A percentile compares a stretch with the other conserved stretches of the same genome.
Conservation (phyloP, 1,284 basidiomycete genomes). For the Tremellales sp. region DNA sequence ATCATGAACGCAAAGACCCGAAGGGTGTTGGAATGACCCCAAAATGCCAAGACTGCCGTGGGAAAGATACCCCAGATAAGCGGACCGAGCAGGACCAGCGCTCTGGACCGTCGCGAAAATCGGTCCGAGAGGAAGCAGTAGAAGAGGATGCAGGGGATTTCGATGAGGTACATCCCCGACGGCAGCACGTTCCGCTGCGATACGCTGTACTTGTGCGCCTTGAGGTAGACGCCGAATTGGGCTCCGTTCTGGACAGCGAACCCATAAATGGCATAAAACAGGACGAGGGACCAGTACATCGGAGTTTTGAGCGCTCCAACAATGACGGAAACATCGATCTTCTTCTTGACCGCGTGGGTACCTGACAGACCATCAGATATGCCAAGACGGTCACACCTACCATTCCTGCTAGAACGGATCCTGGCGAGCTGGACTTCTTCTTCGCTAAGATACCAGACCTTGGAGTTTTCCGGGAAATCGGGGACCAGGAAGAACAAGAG, state of each 20-base stretch:
- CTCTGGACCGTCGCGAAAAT: slow-evolving; percentile 3
- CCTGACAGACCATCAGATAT: background rate
- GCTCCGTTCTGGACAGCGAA: slow-evolving; percentile 13
- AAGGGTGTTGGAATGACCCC: slow-evolving; percentile 10
- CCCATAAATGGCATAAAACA: slow-evolving; percentile 15
- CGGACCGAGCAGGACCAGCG: slow-evolving; percentile 9
- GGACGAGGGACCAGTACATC: slow-evolving; percentile 17
- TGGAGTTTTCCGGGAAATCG: slow-evolving; percentile 22
- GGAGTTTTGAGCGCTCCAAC: slow-evolving; percentile 9
- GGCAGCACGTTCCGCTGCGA: slow-evolving; percentile 16
- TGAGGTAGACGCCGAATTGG: slow-evolving; percentile 15
- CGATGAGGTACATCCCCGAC: slow-evolving; percentile 14
- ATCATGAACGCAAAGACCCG: slow-evolving; percentile 21
- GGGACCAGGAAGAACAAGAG: slow-evolving; percentile 20
- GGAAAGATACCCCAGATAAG: slow-evolving; percentile 19
- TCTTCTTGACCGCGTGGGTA: slow-evolving; percentile 4
- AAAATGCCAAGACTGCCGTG: slow-evolving; percentile 18
- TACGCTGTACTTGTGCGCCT: slow-evolving; percentile 12
- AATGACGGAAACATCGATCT: slow-evolving; percentile 6
- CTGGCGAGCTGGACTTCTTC: slow-evolving; percentile 14
- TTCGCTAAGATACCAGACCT: slow-evolving; percentile 23
- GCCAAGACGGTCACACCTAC: slow-evolving; percentile 1
- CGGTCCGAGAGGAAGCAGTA: slow-evolving; percentile 18
- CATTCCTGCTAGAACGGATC: slow-evolving; percentile 7
- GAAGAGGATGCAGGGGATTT: slow-evolving; percentile 14